A percentile compares a stretch with the other conserved stretches of the same genome.
Evolutionary conservation across 805 yeast genomes (phyloP).

Genomic region (Metschnikowia sp.): DNA sequence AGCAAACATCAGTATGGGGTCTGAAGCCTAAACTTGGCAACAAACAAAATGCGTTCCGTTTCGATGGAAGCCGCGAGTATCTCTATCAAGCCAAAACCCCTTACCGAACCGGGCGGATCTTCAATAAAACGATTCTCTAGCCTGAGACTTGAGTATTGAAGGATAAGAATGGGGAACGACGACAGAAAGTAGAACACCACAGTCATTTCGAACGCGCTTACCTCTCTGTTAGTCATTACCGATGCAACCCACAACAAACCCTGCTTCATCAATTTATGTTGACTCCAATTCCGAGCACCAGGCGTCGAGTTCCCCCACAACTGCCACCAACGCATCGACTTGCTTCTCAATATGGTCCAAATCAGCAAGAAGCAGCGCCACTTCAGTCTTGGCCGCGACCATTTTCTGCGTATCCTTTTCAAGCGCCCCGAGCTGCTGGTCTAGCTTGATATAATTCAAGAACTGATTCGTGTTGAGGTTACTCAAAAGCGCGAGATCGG

Average conservation of each 20-base stretch:
- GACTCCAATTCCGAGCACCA: slow-evolving; percentile 9
- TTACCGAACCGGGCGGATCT: too few species aligned
- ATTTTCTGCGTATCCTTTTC: slow-evolving; percentile 40
- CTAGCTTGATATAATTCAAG: slow-evolving; percentile 46
- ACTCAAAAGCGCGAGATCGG: slow-evolving; percentile 47
- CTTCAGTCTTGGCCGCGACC: slow-evolving; percentile 24
- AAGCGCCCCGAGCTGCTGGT: slow-evolving; percentile 37
- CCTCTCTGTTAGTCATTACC: too few species aligned
- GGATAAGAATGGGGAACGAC: too few species aligned
- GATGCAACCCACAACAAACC: neutral
- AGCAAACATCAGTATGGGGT: too few species aligned
- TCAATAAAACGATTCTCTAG: too few species aligned
- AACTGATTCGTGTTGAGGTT: slow-evolving; percentile 59
- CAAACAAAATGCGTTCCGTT: too few species aligned
- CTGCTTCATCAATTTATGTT: neutral
- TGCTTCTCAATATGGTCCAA: slow-evolving; percentile 30
- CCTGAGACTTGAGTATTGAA: too few species aligned
- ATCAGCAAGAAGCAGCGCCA: slow-evolving; percentile 19
- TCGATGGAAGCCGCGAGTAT: too few species aligned
- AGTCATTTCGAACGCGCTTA: too few species aligned
- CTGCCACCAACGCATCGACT: slow-evolving; percentile 39
- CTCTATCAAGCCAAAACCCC: too few species aligned
- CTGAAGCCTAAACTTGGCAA: too few species aligned
- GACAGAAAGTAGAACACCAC: too few species aligned
- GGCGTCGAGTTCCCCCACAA: slow-evolving; percentile 21